Evolutionary conservation across 129 eudicot species (phyloP).

Genomic region (Arctium minus): DNA sequence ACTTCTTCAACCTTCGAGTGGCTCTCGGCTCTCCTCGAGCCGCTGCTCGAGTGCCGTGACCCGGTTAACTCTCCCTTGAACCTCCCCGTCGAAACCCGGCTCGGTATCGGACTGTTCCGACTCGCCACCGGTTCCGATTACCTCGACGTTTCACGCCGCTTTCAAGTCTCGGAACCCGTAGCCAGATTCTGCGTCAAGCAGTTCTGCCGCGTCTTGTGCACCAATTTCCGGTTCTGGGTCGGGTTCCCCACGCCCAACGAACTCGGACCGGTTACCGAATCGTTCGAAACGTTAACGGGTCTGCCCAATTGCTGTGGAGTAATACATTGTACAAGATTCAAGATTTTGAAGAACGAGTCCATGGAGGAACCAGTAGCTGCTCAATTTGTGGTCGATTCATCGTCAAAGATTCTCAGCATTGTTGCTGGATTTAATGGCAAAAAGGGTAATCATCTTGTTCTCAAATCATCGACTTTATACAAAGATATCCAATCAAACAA

Average conservation of each 20-base stretch:
- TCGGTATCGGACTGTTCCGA: constrained; percentile 65
- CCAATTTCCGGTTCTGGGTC: constrained; percentile 82
- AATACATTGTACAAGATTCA: constrained; percentile 45
- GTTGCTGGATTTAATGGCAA: constrained; percentile 62
- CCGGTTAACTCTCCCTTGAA: constrained; percentile 61
- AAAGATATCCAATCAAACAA: constrained; percentile 50
- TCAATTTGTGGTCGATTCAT: constrained; percentile 70
- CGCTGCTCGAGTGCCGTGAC: constrained; percentile 88
- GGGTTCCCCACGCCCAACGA: constrained; percentile 61
- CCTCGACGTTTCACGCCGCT: constrained; percentile 45
- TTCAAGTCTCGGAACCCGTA: constrained; percentile 49
- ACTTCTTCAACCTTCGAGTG: constrained; percentile 69
- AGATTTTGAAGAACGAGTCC: neutral
- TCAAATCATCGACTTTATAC: constrained; percentile 52
- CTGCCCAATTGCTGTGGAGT: constrained; percentile 88
- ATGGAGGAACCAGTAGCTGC: constrained; percentile 40
- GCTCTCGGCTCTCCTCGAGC: constrained; percentile 74
- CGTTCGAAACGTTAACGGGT: constrained; percentile 49
- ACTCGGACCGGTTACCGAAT: constrained; percentile 34
- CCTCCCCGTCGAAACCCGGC: constrained; percentile 55
- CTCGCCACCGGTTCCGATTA: constrained; percentile 67
- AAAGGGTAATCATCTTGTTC: constrained; percentile 42
- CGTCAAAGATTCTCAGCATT: constrained; percentile 64
- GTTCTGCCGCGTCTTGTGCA: constrained; percentile 76
- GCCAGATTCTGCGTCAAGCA: constrained; percentile 70